Evolutionary conservation across 2,329 filamentous ascomycete species (phyloP).

Genomic region (Hymenoscyphus occultus): DNA sequence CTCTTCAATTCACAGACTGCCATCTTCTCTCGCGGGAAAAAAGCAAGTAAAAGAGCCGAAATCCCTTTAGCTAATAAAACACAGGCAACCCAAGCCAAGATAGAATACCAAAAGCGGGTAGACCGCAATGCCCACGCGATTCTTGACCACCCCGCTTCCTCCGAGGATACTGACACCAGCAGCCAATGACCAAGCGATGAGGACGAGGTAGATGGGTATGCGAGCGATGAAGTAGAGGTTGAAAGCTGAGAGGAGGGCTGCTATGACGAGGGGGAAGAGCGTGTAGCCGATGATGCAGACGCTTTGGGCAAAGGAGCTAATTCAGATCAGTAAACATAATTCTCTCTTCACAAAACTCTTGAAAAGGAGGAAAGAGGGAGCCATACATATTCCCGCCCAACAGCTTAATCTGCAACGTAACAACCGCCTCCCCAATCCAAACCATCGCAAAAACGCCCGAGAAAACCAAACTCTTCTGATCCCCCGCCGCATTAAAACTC

Average conservation of each 20-base stretch:
- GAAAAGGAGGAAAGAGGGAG: slow-evolving; percentile 14
- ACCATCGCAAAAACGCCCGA: slow-evolving; percentile 95
- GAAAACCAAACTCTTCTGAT: slow-evolving; percentile 87
- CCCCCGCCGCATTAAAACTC: slow-evolving; percentile 72
- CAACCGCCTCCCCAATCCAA: slow-evolving; percentile 94
- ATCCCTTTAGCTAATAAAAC: slow-evolving; percentile 78
- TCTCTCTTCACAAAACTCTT: slow-evolving; percentile 29
- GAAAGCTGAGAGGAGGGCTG: slow-evolving; percentile 82
- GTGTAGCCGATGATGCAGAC: slow-evolving; percentile 99
- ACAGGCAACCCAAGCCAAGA: slow-evolving; percentile 85
- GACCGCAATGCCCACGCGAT: slow-evolving; percentile 88
- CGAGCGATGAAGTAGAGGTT: slow-evolving; percentile 75
- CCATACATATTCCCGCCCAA: slow-evolving; percentile 95
- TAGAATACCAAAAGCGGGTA: slow-evolving; percentile 97
- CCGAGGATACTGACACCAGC: slow-evolving; percentile 95
- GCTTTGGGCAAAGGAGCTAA: slow-evolving; percentile 93
- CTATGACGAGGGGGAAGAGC: slow-evolving; percentile 92
- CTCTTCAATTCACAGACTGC: background rate
- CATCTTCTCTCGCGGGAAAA: background rate
- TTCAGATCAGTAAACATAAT: background rate
- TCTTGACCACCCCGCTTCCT: slow-evolving; percentile 92
- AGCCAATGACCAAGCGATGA: slow-evolving; percentile 89
- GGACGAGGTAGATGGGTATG: slow-evolving; percentile 84
- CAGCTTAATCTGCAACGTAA: slow-evolving; percentile 97
- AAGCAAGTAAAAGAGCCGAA: background rate